Evolutionary conservation across 2,329 filamentous ascomycete species (phyloP).

Genomic region (Aspergillus ochraceoroseus): DNA sequence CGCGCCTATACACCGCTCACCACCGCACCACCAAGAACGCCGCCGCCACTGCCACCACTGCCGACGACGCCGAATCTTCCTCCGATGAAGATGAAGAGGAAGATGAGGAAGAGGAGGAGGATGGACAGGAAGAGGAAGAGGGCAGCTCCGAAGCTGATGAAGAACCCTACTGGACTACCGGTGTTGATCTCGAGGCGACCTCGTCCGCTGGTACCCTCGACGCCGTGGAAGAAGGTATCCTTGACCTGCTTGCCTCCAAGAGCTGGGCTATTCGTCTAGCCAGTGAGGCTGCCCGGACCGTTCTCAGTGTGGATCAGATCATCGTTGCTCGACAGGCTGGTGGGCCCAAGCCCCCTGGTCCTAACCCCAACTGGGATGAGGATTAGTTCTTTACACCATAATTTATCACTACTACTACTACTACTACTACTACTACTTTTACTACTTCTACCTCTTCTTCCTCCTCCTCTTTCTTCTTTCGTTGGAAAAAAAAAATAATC

Average conservation of each 20-base stretch:
- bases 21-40: slow-evolving; percentile 47
- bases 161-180: slow-evolving; percentile 80
- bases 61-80: too few species aligned
- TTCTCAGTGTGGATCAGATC: slow-evolving; percentile 96
- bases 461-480: too few species aligned
- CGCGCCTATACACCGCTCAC: slow-evolving; percentile 87
- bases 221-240: slow-evolving; percentile 78
- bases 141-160: slow-evolving; percentile 49
- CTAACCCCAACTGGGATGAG: slow-evolving; percentile 75
- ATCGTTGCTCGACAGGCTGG: slow-evolving; percentile 97
- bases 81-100: not conserved
- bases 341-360: slow-evolving; percentile 91
- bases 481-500: too few species aligned
- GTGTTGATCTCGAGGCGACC: slow-evolving; percentile 89
- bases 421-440: too few species aligned
- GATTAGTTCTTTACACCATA: too few species aligned
- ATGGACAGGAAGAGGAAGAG: slow-evolving; percentile 32
- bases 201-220: slow-evolving; percentile 77
- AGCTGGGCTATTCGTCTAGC: slow-evolving; percentile 96
- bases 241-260: slow-evolving; percentile 89
- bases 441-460: too few species aligned
- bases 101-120: slow-evolving; percentile 5
- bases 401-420: too few species aligned
- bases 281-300: slow-evolving; percentile 87
- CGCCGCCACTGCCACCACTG: slow-evolving; percentile 16